Evolutionary conservation across 1,284 basidiomycete species (phyloP), one percentile per base, ranked within the genome.

Genomic region (Leucoagaricus sp.): DNA sequence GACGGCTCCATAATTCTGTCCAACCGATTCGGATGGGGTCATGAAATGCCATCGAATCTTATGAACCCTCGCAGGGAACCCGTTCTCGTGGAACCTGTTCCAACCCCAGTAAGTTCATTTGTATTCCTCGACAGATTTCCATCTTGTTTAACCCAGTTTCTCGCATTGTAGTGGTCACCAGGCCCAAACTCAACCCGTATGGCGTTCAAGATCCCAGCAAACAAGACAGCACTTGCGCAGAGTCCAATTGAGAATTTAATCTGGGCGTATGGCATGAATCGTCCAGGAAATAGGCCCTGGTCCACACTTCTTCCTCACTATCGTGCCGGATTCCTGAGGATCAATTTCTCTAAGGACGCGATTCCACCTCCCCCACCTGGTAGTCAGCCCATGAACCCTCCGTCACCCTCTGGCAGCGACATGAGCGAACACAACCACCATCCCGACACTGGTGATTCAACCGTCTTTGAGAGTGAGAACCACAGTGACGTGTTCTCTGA

Each of bases 201-300:
- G 34, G 66, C 75, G 0, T 79, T 79, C 66, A 62, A 73, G 62
- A 61, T 85, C 66, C 71, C 77, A 57, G 58, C 65, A 66, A 74
- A 76, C 65, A 61, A 69, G 49, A 70, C 73, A 0, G 51, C 70
- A 19, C 58, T 72, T 23, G 63, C 64, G 5, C 65, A 62, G 34
- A 65, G 69, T 50, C 67, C 66, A 6, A 58, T 63, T n/a, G 76
- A 81, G 62, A 60, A 65, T 15, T 66, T 85, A 52, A 80, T 87
- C 33, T 87, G 83, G 80, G 84, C 85, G 3, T 80, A 79, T 62
- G 76, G 78, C 0, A 71, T 74, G 31, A 69, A 65, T 6, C 74
- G 74, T 21, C 84, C 84, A 1, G 33, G 29, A 1, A 17, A 29
- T 19, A 13, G 21, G 72, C 6, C 21, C 19, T 5, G 65, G 72